phyloP scores from a whole-genome alignment of 2,329 filamentous ascomycete genomes.

The Colletotrichum cereale region DNA sequence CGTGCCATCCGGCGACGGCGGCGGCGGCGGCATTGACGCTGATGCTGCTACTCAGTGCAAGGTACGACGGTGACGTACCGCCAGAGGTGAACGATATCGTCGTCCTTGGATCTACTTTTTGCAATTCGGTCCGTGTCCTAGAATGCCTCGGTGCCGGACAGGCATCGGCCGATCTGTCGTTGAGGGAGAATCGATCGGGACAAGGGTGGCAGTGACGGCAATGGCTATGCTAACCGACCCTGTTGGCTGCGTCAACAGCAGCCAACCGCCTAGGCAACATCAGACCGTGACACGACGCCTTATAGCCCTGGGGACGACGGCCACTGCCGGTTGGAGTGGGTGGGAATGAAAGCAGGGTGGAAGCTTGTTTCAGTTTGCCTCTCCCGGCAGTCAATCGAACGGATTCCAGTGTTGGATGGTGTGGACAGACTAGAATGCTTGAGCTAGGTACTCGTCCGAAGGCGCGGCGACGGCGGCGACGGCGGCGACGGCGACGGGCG shows the following conservation, averaged over 20 bases:
- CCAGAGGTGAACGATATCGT: not conserved
- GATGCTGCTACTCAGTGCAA: not conserved
- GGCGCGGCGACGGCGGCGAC: not conserved
- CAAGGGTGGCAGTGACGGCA: slow-evolving; percentile 24
- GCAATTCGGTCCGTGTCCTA: slow-evolving; percentile 29
- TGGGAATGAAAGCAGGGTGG: slow-evolving; percentile 31
- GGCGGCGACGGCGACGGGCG: not conserved
- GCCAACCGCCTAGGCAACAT: not conserved
- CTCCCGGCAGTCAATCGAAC: slow-evolving; percentile 15
- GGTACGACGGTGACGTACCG: not conserved
- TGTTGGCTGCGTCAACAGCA: slow-evolving; percentile 3
- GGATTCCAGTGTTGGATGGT: slow-evolving; percentile 18
- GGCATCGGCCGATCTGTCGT: slow-evolving; percentile 29
- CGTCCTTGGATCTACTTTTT: slow-evolving; percentile 18
- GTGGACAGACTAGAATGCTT: not conserved
- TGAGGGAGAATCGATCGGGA: not conserved
- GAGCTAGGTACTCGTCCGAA: slow-evolving; percentile 6
- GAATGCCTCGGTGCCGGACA: slow-evolving; percentile 22
- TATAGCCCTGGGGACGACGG: not conserved
- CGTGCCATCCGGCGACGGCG: not conserved
- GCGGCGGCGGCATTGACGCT: not conserved
- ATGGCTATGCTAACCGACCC: slow-evolving; percentile 15
- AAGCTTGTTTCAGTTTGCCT: slow-evolving; percentile 11
- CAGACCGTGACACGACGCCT: not conserved
- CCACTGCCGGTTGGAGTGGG: slow-evolving; percentile 8